Evolutionary conservation across 192 early-diverging fungal genomes (phyloP).

Genomic region (Phlyctochytrium arcticum): DNA sequence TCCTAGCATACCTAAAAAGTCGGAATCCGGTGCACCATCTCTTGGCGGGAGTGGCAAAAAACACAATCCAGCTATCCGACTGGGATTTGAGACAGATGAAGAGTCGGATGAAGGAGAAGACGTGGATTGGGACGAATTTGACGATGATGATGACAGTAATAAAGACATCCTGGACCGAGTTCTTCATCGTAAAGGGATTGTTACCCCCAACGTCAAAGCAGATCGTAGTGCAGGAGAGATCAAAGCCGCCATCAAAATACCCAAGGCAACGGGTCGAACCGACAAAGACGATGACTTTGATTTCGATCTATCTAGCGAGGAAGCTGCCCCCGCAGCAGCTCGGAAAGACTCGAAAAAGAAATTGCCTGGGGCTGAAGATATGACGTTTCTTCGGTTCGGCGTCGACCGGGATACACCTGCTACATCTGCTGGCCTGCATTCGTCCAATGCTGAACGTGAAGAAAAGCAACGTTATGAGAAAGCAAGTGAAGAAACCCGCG

Average conservation of each 20-base stretch:
- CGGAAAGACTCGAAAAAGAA: no score
- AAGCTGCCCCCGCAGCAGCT: not conserved
- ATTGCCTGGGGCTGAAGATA: no score
- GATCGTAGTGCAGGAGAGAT: not conserved
- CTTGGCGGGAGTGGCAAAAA: slow-evolving; percentile 5
- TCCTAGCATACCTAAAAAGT: no score
- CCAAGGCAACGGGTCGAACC: not conserved
- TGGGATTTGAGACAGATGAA: slow-evolving; percentile 4
- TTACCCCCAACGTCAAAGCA: not conserved
- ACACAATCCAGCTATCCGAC: slow-evolving; percentile 1
- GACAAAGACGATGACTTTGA: slow-evolving; percentile 20
- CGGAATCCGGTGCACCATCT: no score
- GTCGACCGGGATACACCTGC: no score
- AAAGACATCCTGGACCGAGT: slow-evolving; percentile 7
- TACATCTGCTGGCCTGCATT: no score
- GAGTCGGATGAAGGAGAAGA: not conserved
- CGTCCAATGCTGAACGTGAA: slow-evolving; percentile 2
- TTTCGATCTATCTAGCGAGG: not conserved
- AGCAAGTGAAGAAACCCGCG: slow-evolving; percentile 16
- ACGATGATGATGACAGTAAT: slow-evolving; percentile 11
- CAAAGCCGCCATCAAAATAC: not conserved
- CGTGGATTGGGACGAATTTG: slow-evolving; percentile 11
- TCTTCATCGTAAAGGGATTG: not conserved
- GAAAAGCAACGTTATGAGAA: slow-evolving; percentile 4
- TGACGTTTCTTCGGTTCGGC: no score